Conservation (phyloP, 345 rosid species). For the Ceriops tagal region DNA sequence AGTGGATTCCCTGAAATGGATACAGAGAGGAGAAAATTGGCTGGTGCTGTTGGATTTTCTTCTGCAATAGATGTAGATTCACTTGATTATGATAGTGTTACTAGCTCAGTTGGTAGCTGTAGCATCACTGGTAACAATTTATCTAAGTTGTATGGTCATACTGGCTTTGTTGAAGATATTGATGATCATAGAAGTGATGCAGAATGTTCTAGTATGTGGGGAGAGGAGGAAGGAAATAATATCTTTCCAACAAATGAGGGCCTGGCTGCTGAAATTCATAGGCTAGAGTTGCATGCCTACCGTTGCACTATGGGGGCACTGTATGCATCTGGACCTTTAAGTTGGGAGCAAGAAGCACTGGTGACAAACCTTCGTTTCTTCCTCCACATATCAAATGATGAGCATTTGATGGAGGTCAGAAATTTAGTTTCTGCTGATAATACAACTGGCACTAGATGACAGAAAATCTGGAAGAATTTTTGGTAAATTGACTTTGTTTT, state of each 20-base stretch:
- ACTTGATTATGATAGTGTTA: constrained; percentile 33
- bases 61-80: constrained; percentile 16
- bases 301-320: constrained; percentile 22
- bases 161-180: constrained; percentile 30
- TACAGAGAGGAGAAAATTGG: constrained; percentile 37
- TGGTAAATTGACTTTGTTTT: constrained; percentile 25
- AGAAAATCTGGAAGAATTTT: constrained; percentile 11
- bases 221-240: constrained; percentile 29
- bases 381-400: constrained; percentile 27
- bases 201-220: constrained; percentile 14
- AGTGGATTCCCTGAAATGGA: constrained; percentile 35
- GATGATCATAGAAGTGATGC: constrained; percentile 32
- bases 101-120: constrained; percentile 38
- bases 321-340: constrained; percentile 23
- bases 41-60: constrained; percentile 24
- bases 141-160: constrained; percentile 17
- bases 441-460: constrained; percentile 50
- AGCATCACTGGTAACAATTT: constrained; percentile 10
- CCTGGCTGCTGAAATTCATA: constrained; percentile 21
- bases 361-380: constrained; percentile 23
- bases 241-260: constrained; percentile 31
- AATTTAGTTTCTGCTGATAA: constrained; percentile 60
- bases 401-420: constrained; percentile 37
- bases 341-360: constrained; percentile 27
- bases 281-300: constrained; percentile 23